Conservation (phyloP, 306 rosid species). For the Prunus salicina region DNA sequence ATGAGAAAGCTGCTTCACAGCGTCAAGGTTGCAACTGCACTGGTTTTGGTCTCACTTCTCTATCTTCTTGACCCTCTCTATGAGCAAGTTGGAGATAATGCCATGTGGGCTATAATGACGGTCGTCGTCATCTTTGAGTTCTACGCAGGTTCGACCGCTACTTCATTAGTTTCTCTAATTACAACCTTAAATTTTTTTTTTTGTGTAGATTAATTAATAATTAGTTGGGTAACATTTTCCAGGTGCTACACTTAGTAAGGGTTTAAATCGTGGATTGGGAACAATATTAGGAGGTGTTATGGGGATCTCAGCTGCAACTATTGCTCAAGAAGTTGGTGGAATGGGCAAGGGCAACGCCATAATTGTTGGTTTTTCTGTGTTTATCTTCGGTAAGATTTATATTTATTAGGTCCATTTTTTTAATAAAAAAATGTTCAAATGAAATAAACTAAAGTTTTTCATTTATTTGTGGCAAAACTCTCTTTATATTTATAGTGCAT, state of each 20-base stretch:
- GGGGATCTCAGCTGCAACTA: slow-evolving; percentile 61
- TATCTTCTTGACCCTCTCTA: slow-evolving; percentile 72
- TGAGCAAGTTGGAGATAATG: slow-evolving; percentile 71
- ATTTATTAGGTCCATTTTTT: background rate
- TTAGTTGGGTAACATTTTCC: background rate
- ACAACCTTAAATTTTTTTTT: background rate
- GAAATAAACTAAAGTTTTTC: background rate
- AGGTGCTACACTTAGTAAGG: slow-evolving; percentile 94
- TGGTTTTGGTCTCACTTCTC: slow-evolving; percentile 73
- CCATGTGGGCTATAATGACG: slow-evolving; percentile 98
- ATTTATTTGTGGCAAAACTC: background rate
- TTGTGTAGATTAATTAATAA: background rate
- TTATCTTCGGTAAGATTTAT: slow-evolving; percentile 49
- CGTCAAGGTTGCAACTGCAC: slow-evolving; percentile 68
- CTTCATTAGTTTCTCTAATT: too few species aligned
- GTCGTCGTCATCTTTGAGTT: slow-evolving; percentile 82
- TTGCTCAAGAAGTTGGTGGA: slow-evolving; percentile 61
- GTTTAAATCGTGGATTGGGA: slow-evolving; percentile 79
- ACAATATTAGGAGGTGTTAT: slow-evolving; percentile 74
- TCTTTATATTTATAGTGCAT: background rate
- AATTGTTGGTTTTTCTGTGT: slow-evolving; percentile 44
- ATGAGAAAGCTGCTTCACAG: slow-evolving; percentile 62
- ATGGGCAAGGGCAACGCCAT: slow-evolving; percentile 52
- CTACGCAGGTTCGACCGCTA: slow-evolving; percentile 54
- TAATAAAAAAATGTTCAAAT: too few species aligned